Base-by-base conservation (phyloP, 2,329 filamentous ascomycete species). In the Fusarium austroafricanum region DNA sequence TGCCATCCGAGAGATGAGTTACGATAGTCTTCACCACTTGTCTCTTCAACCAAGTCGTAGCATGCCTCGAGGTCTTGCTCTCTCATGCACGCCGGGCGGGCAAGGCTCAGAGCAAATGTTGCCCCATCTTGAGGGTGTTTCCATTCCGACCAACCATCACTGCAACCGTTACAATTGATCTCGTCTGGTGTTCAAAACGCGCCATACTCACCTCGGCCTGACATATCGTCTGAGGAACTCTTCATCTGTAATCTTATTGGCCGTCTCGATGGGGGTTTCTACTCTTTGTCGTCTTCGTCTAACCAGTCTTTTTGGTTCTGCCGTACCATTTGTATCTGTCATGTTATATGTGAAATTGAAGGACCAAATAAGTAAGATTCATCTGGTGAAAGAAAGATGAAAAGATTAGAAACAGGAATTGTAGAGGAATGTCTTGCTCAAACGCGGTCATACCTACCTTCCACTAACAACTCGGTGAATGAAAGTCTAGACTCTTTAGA, bases 21-120 rank as follows among this genome's bases (percentile, higher is more conserved):
- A 55, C 86, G 85, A 76, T 94, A 94, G 76, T 90, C 87, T 8
- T 79, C 73, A 15, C 82, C 81, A 70, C 90, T 92, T 0, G 91
- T 93, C 47, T 82, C 77, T 63, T 90, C 83, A 51, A 94, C 82
- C 26, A 90, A 77, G 20, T 74, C 61, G 67, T 87, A 87, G 71
- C 88, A 90, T 1, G 82, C 79, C 23, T 82, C 74, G 21, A 89
- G 75, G 26, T 89, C 85, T 5, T 73, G 72, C 2, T 76, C 67
- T 7, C 69, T 71, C 23, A 89, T 75, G n/a, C 71, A 68, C 3
- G 67, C 71, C 0, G 85, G 75, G 5, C 76, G 73, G 10, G 73
- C 65, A n/a, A 90, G 78, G 35, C 73, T 74, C 35, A 90, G 70
- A 0, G 74, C 68, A 76, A 86, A 87, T 6, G 61, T 55, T 9